Evolutionary conservation across 208 protist genomes (phyloP).

Genomic region (Trypanosoma brucei): DNA sequence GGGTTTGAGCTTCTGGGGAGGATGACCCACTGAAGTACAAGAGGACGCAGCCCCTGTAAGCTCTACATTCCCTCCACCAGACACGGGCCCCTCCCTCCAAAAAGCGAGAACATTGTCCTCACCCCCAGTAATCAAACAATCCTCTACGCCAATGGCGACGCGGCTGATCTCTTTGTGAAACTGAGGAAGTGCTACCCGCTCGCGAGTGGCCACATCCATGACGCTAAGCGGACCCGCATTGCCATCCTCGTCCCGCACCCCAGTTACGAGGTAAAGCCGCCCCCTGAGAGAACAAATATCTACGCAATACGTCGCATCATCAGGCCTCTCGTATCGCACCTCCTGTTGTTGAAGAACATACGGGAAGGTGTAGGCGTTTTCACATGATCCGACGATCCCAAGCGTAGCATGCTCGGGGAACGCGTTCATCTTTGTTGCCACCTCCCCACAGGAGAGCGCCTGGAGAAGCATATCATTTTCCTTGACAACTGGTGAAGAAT

Average conservation of each 20-base stretch:
- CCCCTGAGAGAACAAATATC: slow-evolving; percentile 61
- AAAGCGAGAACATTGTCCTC: slow-evolving; percentile 79
- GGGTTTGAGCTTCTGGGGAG: neutral
- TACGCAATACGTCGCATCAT: slow-evolving; percentile 68
- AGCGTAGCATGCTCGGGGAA: slow-evolving; percentile 34
- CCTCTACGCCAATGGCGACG: slow-evolving; percentile 57
- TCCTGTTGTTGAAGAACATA: slow-evolving; percentile 53
- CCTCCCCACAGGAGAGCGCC: slow-evolving; percentile 66
- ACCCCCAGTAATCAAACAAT: slow-evolving; percentile 72
- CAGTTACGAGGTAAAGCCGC: slow-evolving; percentile 46
- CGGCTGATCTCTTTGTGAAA: slow-evolving; percentile 67
- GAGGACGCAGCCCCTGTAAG: too few species aligned
- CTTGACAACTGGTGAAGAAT: slow-evolving; percentile 25
- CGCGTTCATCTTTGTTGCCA: slow-evolving; percentile 68
- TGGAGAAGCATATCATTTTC: slow-evolving; percentile 80
- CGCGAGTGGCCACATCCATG: slow-evolving; percentile 33
- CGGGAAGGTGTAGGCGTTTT: slow-evolving; percentile 79
- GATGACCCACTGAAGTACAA: neutral
- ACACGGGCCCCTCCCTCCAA: slow-evolving; percentile 30
- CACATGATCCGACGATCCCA: slow-evolving; percentile 71
- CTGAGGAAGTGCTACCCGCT: slow-evolving; percentile 16
- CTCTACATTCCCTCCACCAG: too few species aligned
- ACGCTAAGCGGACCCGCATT: slow-evolving; percentile 57
- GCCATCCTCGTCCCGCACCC: slow-evolving; percentile 69
- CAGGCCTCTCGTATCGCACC: slow-evolving; percentile 32